A percentile compares a stretch with the other conserved stretches of the same genome.
phyloP scores from a whole-genome alignment of 805 yeast genomes.

The Kuraishia piskuri region DNA sequence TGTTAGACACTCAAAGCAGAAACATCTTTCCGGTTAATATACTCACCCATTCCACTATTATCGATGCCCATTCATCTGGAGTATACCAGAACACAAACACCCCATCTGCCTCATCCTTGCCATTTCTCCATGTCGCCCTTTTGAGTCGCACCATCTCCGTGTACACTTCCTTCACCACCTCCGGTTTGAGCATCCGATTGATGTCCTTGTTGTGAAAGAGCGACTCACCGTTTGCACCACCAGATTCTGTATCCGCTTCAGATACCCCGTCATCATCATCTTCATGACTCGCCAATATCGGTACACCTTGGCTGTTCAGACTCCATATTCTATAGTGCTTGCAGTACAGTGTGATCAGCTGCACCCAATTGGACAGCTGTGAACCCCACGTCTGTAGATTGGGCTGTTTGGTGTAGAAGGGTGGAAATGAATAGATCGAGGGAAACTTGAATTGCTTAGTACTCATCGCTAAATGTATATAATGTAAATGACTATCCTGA shows the following conservation, averaged over 20 bases:
- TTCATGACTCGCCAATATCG: constrained; percentile 14
- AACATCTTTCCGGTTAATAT: neutral
- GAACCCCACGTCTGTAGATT: constrained; percentile 69
- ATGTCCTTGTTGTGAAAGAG: constrained; percentile 46
- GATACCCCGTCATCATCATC: constrained; percentile 20
- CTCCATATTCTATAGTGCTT: constrained; percentile 46
- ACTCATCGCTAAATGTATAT: no score
- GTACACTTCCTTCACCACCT: constrained; percentile 49
- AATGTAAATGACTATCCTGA: no score
- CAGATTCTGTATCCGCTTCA: constrained; percentile 10
- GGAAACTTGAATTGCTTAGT: constrained; percentile 27
- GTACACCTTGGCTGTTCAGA: constrained; percentile 29
- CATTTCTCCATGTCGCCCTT: constrained; percentile 47
- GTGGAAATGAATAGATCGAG: constrained; percentile 70
- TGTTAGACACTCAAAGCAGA: constrained; percentile 16
- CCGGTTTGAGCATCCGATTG: constrained; percentile 43
- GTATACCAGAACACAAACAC: constrained; percentile 58
- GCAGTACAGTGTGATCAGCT: constrained; percentile 49
- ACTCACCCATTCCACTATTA: constrained; percentile 49
- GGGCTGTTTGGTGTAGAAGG: constrained; percentile 85
- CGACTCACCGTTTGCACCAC: constrained; percentile 8
- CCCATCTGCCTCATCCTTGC: constrained; percentile 36
- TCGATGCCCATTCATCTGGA: constrained; percentile 59
- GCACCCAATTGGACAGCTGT: constrained; percentile 74
- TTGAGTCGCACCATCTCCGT: constrained; percentile 44